Percentiles rank a stretch among this genome's conserved stretches.
Conservation (phyloP, 2,329 filamentous ascomycete species). For the Cercospora zeina region DNA sequence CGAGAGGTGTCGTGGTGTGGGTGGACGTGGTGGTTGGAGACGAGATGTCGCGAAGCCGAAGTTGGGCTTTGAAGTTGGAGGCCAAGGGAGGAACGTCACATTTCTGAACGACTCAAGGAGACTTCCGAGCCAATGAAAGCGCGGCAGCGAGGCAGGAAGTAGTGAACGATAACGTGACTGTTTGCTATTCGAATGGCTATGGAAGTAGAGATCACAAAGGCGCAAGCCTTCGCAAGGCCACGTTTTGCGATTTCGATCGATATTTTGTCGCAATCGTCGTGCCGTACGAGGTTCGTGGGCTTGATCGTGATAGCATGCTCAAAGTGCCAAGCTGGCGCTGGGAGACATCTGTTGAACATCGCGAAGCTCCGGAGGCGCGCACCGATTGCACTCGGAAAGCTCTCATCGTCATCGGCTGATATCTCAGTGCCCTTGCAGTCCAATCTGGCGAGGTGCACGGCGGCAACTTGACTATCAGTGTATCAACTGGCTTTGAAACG, state of each 20-base stretch:
- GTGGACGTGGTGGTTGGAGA: slow-evolving; percentile 31
- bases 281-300: neutral
- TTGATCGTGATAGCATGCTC: neutral
- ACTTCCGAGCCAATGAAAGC: slow-evolving; percentile 25
- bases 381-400: neutral
- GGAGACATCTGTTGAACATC: neutral
- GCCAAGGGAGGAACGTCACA: slow-evolving; percentile 25
- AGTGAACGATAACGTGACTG: slow-evolving; percentile 13
- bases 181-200: slow-evolving; percentile 30
- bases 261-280: neutral
- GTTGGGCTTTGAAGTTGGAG: slow-evolving; percentile 14
- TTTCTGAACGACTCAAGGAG: slow-evolving; percentile 19
- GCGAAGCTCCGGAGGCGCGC: neutral
- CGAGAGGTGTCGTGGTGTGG: slow-evolving; percentile 41
- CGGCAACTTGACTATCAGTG: neutral
- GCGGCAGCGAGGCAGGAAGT: slow-evolving; percentile 19
- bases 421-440: neutral
- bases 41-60: slow-evolving; percentile 20
- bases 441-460: neutral
- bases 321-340: neutral
- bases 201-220: slow-evolving; percentile 9
- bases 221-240: neutral
- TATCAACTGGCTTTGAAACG: neutral
- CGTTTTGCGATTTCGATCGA: neutral
- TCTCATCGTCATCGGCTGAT: neutral